Percentiles rank a stretch among this genome's conserved stretches.
phyloP scores from a whole-genome alignment of 352 stramenopile genomes.

The Phytophthora ohioensis region DNA sequence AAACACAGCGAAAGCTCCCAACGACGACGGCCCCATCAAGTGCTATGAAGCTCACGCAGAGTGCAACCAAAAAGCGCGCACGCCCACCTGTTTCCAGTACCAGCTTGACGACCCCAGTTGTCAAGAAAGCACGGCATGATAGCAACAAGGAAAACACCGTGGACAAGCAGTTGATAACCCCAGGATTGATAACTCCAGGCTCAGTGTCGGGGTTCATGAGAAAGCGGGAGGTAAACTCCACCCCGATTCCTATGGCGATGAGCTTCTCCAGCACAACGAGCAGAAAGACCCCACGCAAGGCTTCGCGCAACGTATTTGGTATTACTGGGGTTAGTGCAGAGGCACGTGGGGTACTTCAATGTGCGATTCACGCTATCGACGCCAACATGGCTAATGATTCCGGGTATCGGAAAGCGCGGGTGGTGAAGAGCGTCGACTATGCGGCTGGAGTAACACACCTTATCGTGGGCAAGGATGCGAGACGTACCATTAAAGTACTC shows the following conservation, averaged over 20 bases:
- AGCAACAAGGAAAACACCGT: constrained; percentile 27
- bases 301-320: constrained; percentile 68
- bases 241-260: constrained; percentile 46
- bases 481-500: constrained; percentile 86
- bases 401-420: constrained; percentile 67
- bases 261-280: constrained; percentile 41
- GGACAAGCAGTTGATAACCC: constrained; percentile 31
- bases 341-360: constrained; percentile 67
- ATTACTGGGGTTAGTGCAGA: constrained; percentile 80
- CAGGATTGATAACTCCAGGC: constrained; percentile 38
- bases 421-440: constrained; percentile 86
- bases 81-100: constrained; percentile 19
- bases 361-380: constrained; percentile 83
- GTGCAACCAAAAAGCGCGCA: constrained; percentile 34
- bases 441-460: constrained; percentile 78
- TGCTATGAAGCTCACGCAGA: constrained; percentile 29
- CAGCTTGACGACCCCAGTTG: constrained; percentile 37
- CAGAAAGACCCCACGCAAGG: constrained; percentile 41
- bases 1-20: constrained; percentile 23
- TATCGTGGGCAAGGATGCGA: constrained; percentile 70
- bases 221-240: constrained; percentile 42
- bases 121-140: constrained; percentile 39
- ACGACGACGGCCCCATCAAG: constrained; percentile 23
- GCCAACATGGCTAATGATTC: constrained; percentile 59
- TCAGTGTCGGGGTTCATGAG: constrained; percentile 42